Conservation (phyloP, 257 asterid genomes). For the Plantago elongata region DNA sequence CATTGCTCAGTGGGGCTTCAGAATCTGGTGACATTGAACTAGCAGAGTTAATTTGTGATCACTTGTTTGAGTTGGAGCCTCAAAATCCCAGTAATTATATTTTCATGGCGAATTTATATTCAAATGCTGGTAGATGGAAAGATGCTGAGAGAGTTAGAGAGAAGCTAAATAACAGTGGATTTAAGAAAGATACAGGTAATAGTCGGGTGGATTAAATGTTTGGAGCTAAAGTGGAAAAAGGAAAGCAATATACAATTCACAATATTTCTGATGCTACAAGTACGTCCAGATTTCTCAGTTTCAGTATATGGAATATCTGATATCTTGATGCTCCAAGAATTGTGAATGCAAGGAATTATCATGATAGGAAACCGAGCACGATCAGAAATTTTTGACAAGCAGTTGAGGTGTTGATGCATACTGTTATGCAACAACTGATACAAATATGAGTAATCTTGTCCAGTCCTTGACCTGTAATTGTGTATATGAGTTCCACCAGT, state of each 20-base stretch:
- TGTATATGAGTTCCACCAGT: neutral
- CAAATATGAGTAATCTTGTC: slow-evolving; percentile 17
- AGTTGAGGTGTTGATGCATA: neutral
- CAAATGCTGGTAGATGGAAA: slow-evolving; percentile 76
- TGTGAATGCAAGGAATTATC: too few species aligned
- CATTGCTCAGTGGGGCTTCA: slow-evolving; percentile 75
- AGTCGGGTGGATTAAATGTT: slow-evolving; percentile 60
- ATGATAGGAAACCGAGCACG: neutral
- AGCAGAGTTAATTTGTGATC: slow-evolving; percentile 47
- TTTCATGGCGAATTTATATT: slow-evolving; percentile 68
- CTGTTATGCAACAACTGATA: neutral
- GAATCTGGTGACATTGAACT: slow-evolving; percentile 59
- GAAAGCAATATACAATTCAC: too few species aligned
- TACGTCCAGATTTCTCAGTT: too few species aligned
- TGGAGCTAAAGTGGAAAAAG: neutral
- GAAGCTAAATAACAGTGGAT: slow-evolving; percentile 38
- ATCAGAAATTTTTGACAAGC: neutral
- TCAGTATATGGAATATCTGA: too few species aligned
- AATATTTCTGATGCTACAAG: too few species aligned
- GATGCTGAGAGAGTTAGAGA: slow-evolving; percentile 70
- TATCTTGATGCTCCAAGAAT: too few species aligned
- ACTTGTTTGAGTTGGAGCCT: slow-evolving; percentile 59
- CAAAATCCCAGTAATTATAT: slow-evolving; percentile 60
- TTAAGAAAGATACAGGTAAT: slow-evolving; percentile 71
- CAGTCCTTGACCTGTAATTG: neutral